Base-by-base conservation (phyloP, 2,329 filamentous ascomycete species). In the Lecanosticta acicola region DNA sequence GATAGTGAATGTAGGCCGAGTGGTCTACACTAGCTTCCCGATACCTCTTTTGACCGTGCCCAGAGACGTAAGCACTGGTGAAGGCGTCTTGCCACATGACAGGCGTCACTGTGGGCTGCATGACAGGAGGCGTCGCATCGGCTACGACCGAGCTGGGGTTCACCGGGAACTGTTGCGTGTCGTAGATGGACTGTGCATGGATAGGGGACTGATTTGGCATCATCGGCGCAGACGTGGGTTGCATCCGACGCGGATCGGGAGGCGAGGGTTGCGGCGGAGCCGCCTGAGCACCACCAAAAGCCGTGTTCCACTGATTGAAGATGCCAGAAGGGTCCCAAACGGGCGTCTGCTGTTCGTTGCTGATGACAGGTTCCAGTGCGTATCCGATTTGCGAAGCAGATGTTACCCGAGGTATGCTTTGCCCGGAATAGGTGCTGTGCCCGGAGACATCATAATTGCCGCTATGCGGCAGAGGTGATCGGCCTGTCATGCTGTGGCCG, bases 261-360 rank as follows among this genome's bases (percentile, higher is more conserved):
- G 69, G 69, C 43, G 69, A 69, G 26, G 68, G 66, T 56, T 70
- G 69, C 38, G 68, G 66, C 41, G 67, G 63, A 44, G 65, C 60
- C 49, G 66, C 59, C 60, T 69, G 64, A 40, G 80, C 81, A 67
- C 83, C 86, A 74, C 88, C 87, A 71, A 96, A 97, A 55, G 91
- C 90, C 62, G 85, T 83, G 68, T 94, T 90, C 90, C 91, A 97
- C 74, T 95, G 88, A 67, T 90, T 94, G 60, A 52, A 56, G 48
- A 65, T 64, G 32, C 60, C 59, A 18, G 61, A 64, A 3, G 62
- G 62, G 52, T 65, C 62, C 62, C 62, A 65, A 19, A 61, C 57
- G 18, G 60, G 60, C 14, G 56, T 50, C 32, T 51, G 51, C 39
- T 54, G 53, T 37, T 62, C 59, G 45, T 57, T 61, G 51, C 52